Evolutionary conservation across 1,284 basidiomycete genomes (phyloP).

Genomic region (Lignosus rhinocerotis): DNA sequence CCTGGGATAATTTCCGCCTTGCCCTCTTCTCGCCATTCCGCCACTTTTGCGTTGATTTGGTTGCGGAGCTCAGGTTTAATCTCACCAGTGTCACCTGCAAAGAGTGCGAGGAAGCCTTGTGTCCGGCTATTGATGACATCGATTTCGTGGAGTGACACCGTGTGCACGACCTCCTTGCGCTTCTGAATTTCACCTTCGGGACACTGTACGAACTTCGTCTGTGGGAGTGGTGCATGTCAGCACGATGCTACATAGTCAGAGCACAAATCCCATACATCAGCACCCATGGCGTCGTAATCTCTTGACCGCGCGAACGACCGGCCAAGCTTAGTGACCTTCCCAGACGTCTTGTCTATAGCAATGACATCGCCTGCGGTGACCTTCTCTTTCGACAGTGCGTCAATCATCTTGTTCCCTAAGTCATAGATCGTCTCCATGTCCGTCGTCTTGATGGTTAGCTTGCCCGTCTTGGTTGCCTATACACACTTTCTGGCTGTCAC

Average conservation of each 20-base stretch:
- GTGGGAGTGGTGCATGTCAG: conserved; percentile 2
- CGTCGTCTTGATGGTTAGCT: conserved; percentile 96
- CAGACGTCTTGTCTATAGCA: conserved; percentile 95
- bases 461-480: conserved; percentile 96
- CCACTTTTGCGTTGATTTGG: conserved; percentile 96
- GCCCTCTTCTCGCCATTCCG: conserved; percentile 98
- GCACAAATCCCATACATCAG: conserved; percentile 72
- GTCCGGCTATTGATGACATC: conserved; percentile 99
- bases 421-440: conserved; percentile 99
- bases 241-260: background rate
- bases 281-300: conserved; percentile 99
- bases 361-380: conserved; percentile 96
- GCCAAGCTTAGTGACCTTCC: conserved; percentile 96
- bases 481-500: background rate
- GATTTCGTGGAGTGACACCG: conserved; percentile 97
- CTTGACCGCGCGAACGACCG: conserved; percentile 94
- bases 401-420: conserved; percentile 99
- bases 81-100: conserved; percentile 94
- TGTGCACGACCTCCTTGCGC: conserved; percentile 95
- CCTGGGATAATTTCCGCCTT: conserved; percentile 98
- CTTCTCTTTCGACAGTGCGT: conserved; percentile 95
- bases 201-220: conserved; percentile 98
- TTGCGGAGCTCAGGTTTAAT: conserved; percentile 97
- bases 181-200: conserved; percentile 98
- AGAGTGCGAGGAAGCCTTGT: conserved; percentile 83